These are phyloP conservation scores for Neurospora terricola DNA, from an alignment of 495 filamentous ascomycete genomes.

Conservation along the genomic window DNA sequence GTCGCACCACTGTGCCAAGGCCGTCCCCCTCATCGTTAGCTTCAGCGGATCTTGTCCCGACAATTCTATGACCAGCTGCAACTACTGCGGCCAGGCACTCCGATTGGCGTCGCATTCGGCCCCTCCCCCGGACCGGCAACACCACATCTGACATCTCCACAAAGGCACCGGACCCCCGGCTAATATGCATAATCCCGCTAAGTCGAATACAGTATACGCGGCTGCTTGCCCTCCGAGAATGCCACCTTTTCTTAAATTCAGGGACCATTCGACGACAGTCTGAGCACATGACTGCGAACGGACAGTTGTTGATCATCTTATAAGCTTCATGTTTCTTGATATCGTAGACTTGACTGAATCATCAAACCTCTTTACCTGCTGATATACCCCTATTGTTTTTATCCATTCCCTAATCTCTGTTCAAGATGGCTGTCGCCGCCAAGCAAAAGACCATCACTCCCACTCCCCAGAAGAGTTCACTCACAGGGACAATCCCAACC, in stretches of 20 bases:
- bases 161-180: neutral
- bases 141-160: neutral
- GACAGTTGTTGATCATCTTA: neutral
- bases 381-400: neutral
- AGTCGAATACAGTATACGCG: slow-evolving; percentile 19
- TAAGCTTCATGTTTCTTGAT: neutral
- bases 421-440: slow-evolving; percentile 5
- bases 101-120: neutral
- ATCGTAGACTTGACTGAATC: neutral
- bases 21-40: neutral
- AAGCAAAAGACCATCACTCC: neutral
- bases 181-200: slow-evolving; percentile 11
- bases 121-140: neutral
- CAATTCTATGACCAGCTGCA: neutral
- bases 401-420: neutral
- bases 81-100: neutral
- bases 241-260: slow-evolving; percentile 20
- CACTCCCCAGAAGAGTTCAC: neutral
- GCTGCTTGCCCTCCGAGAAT: slow-evolving; percentile 24
- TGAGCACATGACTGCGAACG: neutral
- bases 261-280: neutral
- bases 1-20: neutral
- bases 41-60: neutral
- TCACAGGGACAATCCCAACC: slow-evolving; percentile 6
- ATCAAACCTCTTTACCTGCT: neutral